A percentile compares a stretch with the other conserved stretches of the same genome.
Conservation (phyloP, 352 stramenopile species). For the Blastocystis sp. region DNA sequence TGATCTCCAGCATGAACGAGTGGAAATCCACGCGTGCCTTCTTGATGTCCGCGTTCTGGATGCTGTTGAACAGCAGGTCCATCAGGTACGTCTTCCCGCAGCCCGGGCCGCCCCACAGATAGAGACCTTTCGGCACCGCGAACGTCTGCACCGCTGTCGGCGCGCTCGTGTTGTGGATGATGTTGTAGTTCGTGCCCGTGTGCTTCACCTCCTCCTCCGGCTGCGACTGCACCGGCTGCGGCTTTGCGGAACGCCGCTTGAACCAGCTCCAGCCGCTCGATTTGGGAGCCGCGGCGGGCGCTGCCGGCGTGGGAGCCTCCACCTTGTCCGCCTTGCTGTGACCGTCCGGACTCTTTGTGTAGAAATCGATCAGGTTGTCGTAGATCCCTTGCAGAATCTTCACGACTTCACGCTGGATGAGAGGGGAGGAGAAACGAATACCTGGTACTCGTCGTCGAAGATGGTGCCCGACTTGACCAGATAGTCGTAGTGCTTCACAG, state of each 20-base stretch:
- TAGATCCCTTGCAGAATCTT: slow-evolving; percentile 52
- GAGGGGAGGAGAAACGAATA: not conserved
- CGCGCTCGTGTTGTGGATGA: slow-evolving; percentile 7
- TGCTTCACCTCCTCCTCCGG: not conserved
- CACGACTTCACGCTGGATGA: slow-evolving; percentile 8
- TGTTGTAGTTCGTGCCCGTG: slow-evolving; percentile 38
- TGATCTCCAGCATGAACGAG: slow-evolving; percentile 87
- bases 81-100: slow-evolving; percentile 90
- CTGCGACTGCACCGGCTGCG: not conserved
- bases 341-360: not conserved
- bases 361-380: slow-evolving; percentile 39
- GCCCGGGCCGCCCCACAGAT: slow-evolving; percentile 83
- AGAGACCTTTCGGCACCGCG: slow-evolving; percentile 73
- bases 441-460: slow-evolving; percentile 36
- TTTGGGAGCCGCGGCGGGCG: not conserved
- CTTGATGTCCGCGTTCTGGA: slow-evolving; percentile 62
- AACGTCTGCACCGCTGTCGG: not conserved
- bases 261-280: slow-evolving; percentile 25
- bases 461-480: slow-evolving; percentile 22
- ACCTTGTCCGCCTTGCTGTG: not conserved
- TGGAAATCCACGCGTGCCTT: slow-evolving; percentile 88
- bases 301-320: not conserved
- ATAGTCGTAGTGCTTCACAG: slow-evolving; percentile 49
- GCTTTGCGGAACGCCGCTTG: not conserved
- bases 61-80: slow-evolving; percentile 78